These are phyloP conservation scores for Sphaerostilbella broomeana DNA, from an alignment of 2,329 filamentous ascomycete genomes.

Conservation along the genomic window DNA sequence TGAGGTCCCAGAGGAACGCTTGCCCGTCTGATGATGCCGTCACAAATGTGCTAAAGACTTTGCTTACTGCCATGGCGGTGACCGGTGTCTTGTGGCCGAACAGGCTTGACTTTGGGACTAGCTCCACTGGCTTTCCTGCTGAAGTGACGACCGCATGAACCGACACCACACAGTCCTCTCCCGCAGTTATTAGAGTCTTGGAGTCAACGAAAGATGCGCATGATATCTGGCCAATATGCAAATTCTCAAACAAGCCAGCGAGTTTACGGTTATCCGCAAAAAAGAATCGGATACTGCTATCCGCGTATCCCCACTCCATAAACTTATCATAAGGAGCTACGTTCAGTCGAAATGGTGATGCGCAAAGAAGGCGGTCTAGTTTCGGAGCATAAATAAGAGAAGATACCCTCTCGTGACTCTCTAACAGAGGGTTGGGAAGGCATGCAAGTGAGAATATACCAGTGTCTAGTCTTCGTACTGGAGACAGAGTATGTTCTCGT, in stretches of 20 bases:
- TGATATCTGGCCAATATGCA: slow-evolving; percentile 86
- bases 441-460: slow-evolving; percentile 69
- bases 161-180: slow-evolving; percentile 84
- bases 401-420: slow-evolving; percentile 71
- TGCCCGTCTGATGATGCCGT: slow-evolving; percentile 77
- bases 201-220: slow-evolving; percentile 81
- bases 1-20: slow-evolving; percentile 89
- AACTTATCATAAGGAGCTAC: slow-evolving; percentile 90
- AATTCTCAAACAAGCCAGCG: slow-evolving; percentile 84
- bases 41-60: slow-evolving; percentile 81
- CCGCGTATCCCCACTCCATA: slow-evolving; percentile 92
- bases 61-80: slow-evolving; percentile 73
- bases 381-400: slow-evolving; percentile 73
- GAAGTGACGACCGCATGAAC: slow-evolving; percentile 67
- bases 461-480: slow-evolving; percentile 66
- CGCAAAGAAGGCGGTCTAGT: slow-evolving; percentile 74
- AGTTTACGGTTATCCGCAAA: slow-evolving; percentile 74
- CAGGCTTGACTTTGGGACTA: slow-evolving; percentile 70
- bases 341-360: slow-evolving; percentile 78
- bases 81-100: slow-evolving; percentile 88
- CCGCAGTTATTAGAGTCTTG: slow-evolving; percentile 83
- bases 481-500: slow-evolving; percentile 62
- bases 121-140: slow-evolving; percentile 64
- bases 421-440: slow-evolving; percentile 71
- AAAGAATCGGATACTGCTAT: slow-evolving; percentile 89